Conservation (phyloP, 108 stramenopile genomes). For the Cyclotella choctawhatcheeana region DNA sequence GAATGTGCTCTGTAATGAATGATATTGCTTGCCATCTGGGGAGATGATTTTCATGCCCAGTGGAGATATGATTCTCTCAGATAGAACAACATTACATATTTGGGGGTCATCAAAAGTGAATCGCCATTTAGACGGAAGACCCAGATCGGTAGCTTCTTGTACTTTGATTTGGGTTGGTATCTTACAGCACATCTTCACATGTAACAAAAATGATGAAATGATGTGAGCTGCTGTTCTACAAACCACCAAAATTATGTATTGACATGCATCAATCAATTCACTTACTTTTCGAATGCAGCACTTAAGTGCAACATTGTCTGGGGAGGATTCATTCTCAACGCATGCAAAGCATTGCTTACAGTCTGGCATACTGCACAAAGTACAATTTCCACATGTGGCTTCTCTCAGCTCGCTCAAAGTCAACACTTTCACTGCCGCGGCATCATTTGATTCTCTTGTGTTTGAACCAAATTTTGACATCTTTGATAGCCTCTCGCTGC, state of each 20-base stretch:
- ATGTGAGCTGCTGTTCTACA: no score
- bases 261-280: no score
- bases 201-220: not conserved
- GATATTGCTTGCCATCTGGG: slow-evolving; percentile 26
- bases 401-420: slow-evolving; percentile 1
- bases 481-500: not conserved
- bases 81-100: slow-evolving; percentile 1
- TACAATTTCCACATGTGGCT: slow-evolving; percentile 22
- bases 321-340: not conserved
- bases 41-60: slow-evolving; percentile 36
- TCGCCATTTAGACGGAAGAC: slow-evolving; percentile 40
- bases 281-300: slow-evolving; percentile 39
- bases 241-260: no score
- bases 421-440: not conserved
- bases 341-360: slow-evolving; percentile 38
- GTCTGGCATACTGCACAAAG: slow-evolving; percentile 34
- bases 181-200: slow-evolving; percentile 41
- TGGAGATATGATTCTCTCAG: not conserved
- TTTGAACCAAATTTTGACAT: not conserved
- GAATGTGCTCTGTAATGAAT: slow-evolving; percentile 37
- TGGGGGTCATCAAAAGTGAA: slow-evolving; percentile 50
- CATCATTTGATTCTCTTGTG: not conserved
- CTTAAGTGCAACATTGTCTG: not conserved
- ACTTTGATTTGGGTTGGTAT: slow-evolving; percentile 41
- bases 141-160: slow-evolving; percentile 18